Base-by-base conservation (phyloP, 192 early-diverging fungal species). In the Backusella mclennaniae region DNA sequence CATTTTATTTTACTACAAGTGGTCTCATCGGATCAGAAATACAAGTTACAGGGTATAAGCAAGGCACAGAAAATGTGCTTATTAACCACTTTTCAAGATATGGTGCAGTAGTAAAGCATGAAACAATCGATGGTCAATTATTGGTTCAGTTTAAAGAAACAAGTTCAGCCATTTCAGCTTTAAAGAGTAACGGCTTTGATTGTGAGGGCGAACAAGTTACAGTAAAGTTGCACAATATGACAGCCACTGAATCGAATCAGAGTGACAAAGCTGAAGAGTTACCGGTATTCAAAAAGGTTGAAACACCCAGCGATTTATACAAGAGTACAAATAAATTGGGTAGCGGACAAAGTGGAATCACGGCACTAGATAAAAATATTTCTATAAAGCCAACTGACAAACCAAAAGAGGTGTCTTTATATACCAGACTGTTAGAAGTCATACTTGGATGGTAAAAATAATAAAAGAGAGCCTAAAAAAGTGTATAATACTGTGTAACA, bases 361-460 rank as follows among this genome's bases (percentile, higher is more conserved):
- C 56, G 23, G 56, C 56, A 29, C 29, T 26, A 63, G 56, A 80
- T 26, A 36, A 73, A 8, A 76, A 80, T 41, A 68, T 76, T 14
- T 74, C 69, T 6, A 79, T 83, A 19, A 70, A 44, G 31, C 53
- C 73, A 42, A 59, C 66, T 39, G 72, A 80, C 26, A 66, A 69
- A 31, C 75, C 66, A 36, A 76, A 67, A 31, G 75, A 52, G 3
- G 66, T 35, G 29, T 46, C 21, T 19, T 76, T 33, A 35, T 46
- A 35, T 76, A 66, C 23, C 67, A 69, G 21, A 26, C 26, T 69
- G 1, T 23, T 39, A 23, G 68, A 71, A 69, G 5, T 21, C 53
- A 8, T 41, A 26, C 49, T 53, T 69, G 35, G 46, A 33, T 23
- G 35, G 15, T 19, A 52, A 26, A 29, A 63, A 44, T 49, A 66